Base-by-base conservation (phyloP, 164 flowering plant genomes). In the Umbilicus rupestris region DNA sequence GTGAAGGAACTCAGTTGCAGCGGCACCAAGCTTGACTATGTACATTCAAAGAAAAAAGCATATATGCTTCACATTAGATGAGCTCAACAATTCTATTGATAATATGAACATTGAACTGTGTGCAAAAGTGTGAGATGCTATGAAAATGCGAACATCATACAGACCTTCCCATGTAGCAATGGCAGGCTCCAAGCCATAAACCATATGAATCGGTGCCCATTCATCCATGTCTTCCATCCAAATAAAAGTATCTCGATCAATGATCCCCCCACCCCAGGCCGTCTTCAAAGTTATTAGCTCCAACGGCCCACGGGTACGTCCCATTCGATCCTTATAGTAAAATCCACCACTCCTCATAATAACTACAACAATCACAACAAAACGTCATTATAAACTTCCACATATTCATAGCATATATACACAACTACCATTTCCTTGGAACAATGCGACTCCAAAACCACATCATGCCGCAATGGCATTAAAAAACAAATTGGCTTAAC, bases 191-290 rank as follows among this genome's bases (percentile, higher is more conserved):
- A 93, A 39, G 45, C 96, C 97, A 73, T 93, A 88, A 52, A 90
- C 76, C 98, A 93, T 93, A 76, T 84, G 82, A 71, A 93, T 90
- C 5, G 98, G 98, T 55, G 87, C 97, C 96, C 96, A 93, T 72
- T 93, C 98, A 80, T 90, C 98, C 94, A 90, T 79, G 81, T 93
- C 98, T 49, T 88, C 96, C n/a, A 92, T 92, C 98, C 98, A 93
- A 58, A 93, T 82, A 79, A 93, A 92, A 2, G 98, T 93, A 65
- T 93, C 70, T 69, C 81, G 88, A 63, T 93, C 97, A 76, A 93
- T 93, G 35, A 93, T 85, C 50, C 98, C 98, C 63, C 71, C 89
- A 68, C 86, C 96, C 96, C 96, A 93, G 15, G 98, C 97, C 55
- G 97, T 87, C 73, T 87, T 93, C 11, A 93, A 92, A 31, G 78